These are phyloP conservation scores for Haematococcus sp. DNA, from an alignment of 139 green algal species.

Conservation along the genomic window DNA sequence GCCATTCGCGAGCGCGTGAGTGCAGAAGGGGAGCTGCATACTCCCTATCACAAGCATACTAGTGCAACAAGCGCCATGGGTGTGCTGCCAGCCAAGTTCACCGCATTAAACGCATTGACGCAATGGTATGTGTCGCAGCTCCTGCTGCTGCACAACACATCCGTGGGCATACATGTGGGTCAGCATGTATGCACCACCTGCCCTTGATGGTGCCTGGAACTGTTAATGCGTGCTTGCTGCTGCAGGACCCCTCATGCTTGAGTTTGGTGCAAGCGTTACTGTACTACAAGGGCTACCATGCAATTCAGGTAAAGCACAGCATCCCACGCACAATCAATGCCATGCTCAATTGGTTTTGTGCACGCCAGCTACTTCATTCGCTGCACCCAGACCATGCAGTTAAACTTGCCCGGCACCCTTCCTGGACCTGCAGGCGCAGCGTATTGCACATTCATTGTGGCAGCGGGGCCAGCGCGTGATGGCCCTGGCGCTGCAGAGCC, in stretches of 20 bases:
- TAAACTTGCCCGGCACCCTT: too few relatives aligned
- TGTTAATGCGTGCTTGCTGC: conserved; percentile 29
- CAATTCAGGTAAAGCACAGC: conserved; percentile 56
- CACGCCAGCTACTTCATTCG: too few relatives aligned
- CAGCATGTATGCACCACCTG: too few relatives aligned
- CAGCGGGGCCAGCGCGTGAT: conserved; percentile 69
- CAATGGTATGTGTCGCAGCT: too few relatives aligned
- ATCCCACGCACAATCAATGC: too few relatives aligned
- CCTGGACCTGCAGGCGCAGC: conserved; percentile 78
- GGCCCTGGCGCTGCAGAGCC: conserved; percentile 58
- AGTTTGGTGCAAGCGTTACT: conserved; percentile 72
- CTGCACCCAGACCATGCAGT: too few relatives aligned
- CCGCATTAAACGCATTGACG: too few relatives aligned
- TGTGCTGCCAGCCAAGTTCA: too few relatives aligned
- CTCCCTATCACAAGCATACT: neutral
- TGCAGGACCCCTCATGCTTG: conserved; percentile 74
- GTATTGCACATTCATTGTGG: conserved; percentile 92
- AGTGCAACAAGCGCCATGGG: too few relatives aligned
- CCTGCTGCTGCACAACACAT: too few relatives aligned
- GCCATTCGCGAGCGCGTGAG: conserved; percentile 63
- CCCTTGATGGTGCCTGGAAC: too few relatives aligned
- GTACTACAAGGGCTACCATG: conserved; percentile 96
- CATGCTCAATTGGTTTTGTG: too few relatives aligned
- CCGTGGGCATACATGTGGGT: neutral
- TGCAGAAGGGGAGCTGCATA: neutral